A percentile compares a stretch with the other conserved stretches of the same genome.
These are phyloP conservation scores for Cercospora nicotianae DNA, from an alignment of 2,329 filamentous ascomycete genomes.

Conservation along the genomic window DNA sequence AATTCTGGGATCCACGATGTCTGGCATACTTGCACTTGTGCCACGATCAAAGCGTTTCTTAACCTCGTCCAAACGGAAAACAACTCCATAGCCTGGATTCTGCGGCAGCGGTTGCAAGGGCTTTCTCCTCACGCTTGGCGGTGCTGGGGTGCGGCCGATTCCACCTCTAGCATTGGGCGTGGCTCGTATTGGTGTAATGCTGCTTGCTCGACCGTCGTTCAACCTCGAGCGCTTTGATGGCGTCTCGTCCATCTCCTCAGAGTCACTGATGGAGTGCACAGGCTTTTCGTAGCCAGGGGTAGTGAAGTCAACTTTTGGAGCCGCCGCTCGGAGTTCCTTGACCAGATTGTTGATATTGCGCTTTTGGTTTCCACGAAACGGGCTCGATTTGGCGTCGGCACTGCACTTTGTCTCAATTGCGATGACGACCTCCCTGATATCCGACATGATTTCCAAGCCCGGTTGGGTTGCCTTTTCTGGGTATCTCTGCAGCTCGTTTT, in stretches of 20 bases:
- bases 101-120: not conserved
- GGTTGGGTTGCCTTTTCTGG: conserved; percentile 66
- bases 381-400: conserved; percentile 45
- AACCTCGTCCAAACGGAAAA: not conserved
- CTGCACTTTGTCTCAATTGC: conserved; percentile 56
- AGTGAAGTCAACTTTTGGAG: conserved; percentile 32
- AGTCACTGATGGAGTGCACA: no score
- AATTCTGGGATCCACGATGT: conserved; percentile 2
- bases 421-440: conserved; percentile 59
- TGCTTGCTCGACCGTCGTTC: conserved; percentile 16
- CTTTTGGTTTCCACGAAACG: conserved; percentile 46
- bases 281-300: conserved; percentile 32
- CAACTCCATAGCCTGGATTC: not conserved
- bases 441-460: conserved; percentile 62
- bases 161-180: conserved; percentile 23
- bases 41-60: conserved; percentile 6
- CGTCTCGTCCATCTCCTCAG: conserved; percentile 25
- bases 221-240: conserved; percentile 40
- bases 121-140: not conserved
- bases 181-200: conserved; percentile 4
- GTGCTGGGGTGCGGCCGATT: conserved; percentile 44
- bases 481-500: conserved; percentile 56
- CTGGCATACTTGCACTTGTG: not conserved
- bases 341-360: conserved; percentile 55
- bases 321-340: conserved; percentile 37